These are phyloP conservation scores for Sporothrix humicola DNA, from an alignment of 2,329 filamentous ascomycete genomes.

Conservation along the genomic window DNA sequence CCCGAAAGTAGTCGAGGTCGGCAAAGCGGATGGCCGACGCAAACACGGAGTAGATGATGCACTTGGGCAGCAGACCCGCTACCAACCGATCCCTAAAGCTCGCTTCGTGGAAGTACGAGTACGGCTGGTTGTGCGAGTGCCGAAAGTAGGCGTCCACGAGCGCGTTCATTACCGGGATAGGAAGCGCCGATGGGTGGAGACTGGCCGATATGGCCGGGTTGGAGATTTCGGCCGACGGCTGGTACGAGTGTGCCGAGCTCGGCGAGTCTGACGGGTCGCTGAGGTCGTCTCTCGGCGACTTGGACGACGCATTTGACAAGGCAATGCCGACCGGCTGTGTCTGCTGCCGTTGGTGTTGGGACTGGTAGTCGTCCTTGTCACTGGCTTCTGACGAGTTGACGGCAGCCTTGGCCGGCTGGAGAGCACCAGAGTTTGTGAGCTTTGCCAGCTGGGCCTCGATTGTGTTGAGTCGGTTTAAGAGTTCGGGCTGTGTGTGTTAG, in stretches of 20 bases:
- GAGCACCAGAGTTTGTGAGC: neutral
- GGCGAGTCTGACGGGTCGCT: constrained; percentile 1
- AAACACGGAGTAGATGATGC: neutral
- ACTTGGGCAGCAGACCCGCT: neutral
- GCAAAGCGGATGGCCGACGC: constrained; percentile 2
- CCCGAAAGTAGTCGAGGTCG: neutral
- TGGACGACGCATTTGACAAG: neutral
- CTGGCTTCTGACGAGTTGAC: neutral
- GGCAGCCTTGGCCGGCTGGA: neutral
- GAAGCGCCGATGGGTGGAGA: neutral
- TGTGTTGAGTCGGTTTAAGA: neutral
- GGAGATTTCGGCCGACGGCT: neutral
- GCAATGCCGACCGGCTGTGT: neutral
- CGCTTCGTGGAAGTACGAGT: constrained; percentile 3
- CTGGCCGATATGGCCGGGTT: neutral
- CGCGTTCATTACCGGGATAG: neutral
- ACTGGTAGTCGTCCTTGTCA: neutral
- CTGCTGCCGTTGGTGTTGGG: neutral
- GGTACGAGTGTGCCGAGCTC: neutral
- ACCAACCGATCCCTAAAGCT: neutral
- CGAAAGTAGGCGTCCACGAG: neutral
- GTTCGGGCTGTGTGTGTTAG: neutral
- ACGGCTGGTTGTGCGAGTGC: constrained; percentile 7
- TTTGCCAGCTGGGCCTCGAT: neutral
- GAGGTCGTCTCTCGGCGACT: neutral